Conservation (phyloP, 2,329 filamentous ascomycete species). For the Kalaharituber pfeilii region DNA sequence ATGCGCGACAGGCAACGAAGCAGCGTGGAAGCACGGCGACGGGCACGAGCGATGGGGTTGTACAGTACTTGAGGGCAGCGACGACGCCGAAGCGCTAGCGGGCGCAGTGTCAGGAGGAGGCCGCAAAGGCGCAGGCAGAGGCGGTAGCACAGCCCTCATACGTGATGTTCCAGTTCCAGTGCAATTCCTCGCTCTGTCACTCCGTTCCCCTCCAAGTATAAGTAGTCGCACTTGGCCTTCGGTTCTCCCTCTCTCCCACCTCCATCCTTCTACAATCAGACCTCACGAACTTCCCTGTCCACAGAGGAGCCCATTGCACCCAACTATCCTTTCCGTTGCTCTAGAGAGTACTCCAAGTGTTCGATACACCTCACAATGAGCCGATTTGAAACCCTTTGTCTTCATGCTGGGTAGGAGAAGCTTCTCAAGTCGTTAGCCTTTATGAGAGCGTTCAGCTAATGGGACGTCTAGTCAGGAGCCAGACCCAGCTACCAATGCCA, state of each 20-base stretch:
- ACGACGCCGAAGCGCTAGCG: too few relatives aligned
- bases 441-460: slow-evolving; percentile 11
- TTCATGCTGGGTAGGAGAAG: slow-evolving; percentile 70
- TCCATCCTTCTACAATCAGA: not conserved
- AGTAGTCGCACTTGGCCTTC: not conserved
- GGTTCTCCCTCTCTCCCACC: not conserved
- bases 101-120: too few relatives aligned
- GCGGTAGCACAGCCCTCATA: too few relatives aligned
- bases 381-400: slow-evolving; percentile 64
- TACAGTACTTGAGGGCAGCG: too few relatives aligned
- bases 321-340: not conserved
- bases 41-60: too few relatives aligned
- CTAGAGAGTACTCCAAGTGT: not conserved
- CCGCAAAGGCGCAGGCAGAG: too few relatives aligned
- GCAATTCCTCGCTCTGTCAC: too few relatives aligned
- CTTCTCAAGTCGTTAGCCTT: too few relatives aligned
- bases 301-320: not conserved
- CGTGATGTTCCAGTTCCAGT: too few relatives aligned
- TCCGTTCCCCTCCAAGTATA: not conserved
- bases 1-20: too few relatives aligned
- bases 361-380: slow-evolving; percentile 16
- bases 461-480: slow-evolving; percentile 47
- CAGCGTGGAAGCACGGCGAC: too few relatives aligned
- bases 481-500: slow-evolving; percentile 65
- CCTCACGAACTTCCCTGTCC: not conserved